Evolutionary conservation across 2,329 filamentous ascomycete genomes (phyloP), one percentile per base, ranked within the genome.

Genomic region (Dactylellina cionopaga): DNA sequence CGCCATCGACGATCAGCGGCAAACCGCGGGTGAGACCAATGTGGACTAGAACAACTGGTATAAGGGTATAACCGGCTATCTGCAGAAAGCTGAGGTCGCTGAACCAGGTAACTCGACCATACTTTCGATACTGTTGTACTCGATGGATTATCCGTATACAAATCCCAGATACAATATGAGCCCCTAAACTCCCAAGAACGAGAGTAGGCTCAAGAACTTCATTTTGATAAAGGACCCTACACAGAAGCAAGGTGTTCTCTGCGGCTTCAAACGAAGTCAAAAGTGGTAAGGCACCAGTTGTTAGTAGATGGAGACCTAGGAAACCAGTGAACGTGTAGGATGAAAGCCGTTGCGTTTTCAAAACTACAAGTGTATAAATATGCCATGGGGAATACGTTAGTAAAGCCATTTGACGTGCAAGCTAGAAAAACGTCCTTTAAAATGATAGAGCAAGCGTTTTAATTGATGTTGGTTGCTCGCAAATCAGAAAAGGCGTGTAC

Each of bases 171-270:
- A 86, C 84, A 43, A 97, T 83, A 80, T 98, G 94, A 1, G 89
- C 86, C 66, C 88, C 80, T 19, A 96, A 83, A 1, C 94, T 92
- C 1, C 92, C 80, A 43, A 85, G 88, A 71, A 98, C 87, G 73
- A 98, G 84, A 17, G 96, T 82, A 2, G 92, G 91, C 79, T 97
- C 93, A 13, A 91, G 83, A 1, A 89, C 85, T 22, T 60, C 55
- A 0, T 92, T 93, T 80, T 97, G 94, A 83, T 98, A 98, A 80
- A 95, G 88, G 51, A 96, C 93, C 73, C 94, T 88, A 25, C 92
- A 93, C 80, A 96, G 91, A 75, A 98, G 89, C 51, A 98, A 88
- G 80, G 92, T 96, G 52, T 88, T 88, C 79, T 97, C 93, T 71
- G 90, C 90, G 56, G 88, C 86, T 6, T 89, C 83, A 5, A 95